Base-by-base conservation (phyloP, 2,329 filamentous ascomycete species). In the Lasiodiplodia sp. region DNA sequence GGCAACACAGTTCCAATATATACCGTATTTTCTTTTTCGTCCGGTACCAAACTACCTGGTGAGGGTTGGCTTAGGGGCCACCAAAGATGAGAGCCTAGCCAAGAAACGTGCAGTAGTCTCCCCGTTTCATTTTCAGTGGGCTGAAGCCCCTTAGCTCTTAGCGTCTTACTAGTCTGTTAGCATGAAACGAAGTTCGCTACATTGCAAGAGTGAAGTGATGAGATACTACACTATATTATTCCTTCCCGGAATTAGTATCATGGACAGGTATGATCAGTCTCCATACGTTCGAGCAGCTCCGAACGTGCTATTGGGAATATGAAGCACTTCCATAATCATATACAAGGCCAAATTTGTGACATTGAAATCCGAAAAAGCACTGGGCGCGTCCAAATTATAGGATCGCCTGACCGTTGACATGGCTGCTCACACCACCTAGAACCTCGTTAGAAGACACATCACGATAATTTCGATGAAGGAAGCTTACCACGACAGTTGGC, bases 401-500 rank as follows among this genome's bases (percentile, higher is more conserved):
- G 21, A 83, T 79, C 0, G 80, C 82, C 6, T 75, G 79, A 0
- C 82, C 81, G 65, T 83, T 82, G 12, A 83, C 81, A 71, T 83
- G 80, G 12, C 79, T 79, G 63, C 78, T 76, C 4, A 83, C 81
- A 47, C 81, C 82, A 60, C 77, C 78, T 76, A 56, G n/a, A 8
- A 21, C 11, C 28, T 63, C n/a, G 37, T 58, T 62, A 68, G 70
- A 25, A 70, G 68, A 47, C 58, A 11, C 21, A 16, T 60, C 1
- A 52, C 62, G 31, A 47, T 0, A 18, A 14, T 2, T 31, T 28
- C 1, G 18, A 49, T 10, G 37, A 0, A 7, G 25, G 0, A 31
- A 60, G 72, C 74, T 66, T 74, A 77, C 87, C 85, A 6, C 84
- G 84, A 55, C 87, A 84, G 73, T 90, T 90, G 40, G 88, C 77